Evolutionary conservation across 2,329 filamentous ascomycete genomes (phyloP), one percentile per base, ranked within the genome.

Genomic region (Coniochaeta sp.): DNA sequence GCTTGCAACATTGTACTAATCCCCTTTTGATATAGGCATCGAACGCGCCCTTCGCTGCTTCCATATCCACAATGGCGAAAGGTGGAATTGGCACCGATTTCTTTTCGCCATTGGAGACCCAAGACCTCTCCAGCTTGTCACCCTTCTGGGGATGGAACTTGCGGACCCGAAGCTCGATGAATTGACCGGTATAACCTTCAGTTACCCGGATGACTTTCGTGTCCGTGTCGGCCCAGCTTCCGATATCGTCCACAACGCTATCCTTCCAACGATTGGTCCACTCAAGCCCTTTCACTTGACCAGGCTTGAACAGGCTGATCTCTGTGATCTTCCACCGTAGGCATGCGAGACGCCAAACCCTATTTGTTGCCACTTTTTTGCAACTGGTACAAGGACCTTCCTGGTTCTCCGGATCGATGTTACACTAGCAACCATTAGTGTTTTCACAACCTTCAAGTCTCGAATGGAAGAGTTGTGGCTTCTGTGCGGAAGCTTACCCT

Each of bases 321-420:
- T 85, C 83, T 10, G 79, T 81, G 62, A 87, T 81, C 67, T 85
- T 86, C 69, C 82, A 82, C n/a, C 84, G 78, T 58, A 85, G 72
- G 64, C 84, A 87, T 9, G 81, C 82, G 47, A 85, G 75, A 6
- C 81, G 77, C 64, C 78, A 80, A 2, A 82, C 60, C 56, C 60
- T 73, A 62, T 79, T 82, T n/a, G 73, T 78, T 17, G 74, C 70
- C 5, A 82, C 75, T 61, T 79, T 85, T 60, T 75, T 75, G 70
- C 84, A 87, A 3, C 80, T 81, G 22, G 81, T 60, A 63, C 84
- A 87, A 7, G 75, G 70, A 0, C 80, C 81, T 9, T 69, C 69
- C 22, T 77, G 76, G 60, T 83, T 73, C 1, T 75, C 71, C 0
- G 75, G 72, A 57, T 84, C 80, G 28, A 75, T 75, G 60, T 81